Evolutionary conservation across 1,284 basidiomycete species (phyloP).

Genomic region (Somion occarium): DNA sequence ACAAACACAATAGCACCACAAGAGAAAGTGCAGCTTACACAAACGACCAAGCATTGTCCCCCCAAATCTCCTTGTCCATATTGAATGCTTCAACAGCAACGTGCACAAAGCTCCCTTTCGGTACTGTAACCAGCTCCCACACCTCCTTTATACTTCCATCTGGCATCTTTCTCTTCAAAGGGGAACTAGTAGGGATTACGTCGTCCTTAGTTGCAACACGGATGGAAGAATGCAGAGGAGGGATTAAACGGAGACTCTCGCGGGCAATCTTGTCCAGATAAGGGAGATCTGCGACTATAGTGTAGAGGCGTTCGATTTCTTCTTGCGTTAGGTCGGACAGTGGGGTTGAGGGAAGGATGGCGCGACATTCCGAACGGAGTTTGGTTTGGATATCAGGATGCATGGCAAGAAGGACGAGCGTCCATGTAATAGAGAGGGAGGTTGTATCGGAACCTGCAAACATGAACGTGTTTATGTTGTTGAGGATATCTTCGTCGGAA

Average conservation of each 20-base stretch:
- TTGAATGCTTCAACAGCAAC: slow-evolving; percentile 76
- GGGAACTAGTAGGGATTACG: slow-evolving; percentile 63
- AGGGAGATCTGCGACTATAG: slow-evolving; percentile 54
- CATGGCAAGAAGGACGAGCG: slow-evolving; percentile 62
- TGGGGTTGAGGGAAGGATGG: slow-evolving; percentile 33
- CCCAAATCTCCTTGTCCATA: slow-evolving; percentile 71
- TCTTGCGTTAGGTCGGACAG: slow-evolving; percentile 46
- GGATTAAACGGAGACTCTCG: slow-evolving; percentile 70
- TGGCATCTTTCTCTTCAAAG: slow-evolving; percentile 40
- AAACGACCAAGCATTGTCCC: slow-evolving; percentile 74
- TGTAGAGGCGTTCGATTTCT: slow-evolving; percentile 56
- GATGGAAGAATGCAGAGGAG: slow-evolving; percentile 77
- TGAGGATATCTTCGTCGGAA: slow-evolving; percentile 74
- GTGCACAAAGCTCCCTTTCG: slow-evolving; percentile 69
- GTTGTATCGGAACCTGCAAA: slow-evolving; percentile 86
- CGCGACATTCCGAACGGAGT: slow-evolving; percentile 56
- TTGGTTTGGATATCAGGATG: slow-evolving; percentile 59
- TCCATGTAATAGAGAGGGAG: slow-evolving; percentile 76
- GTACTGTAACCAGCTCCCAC: slow-evolving; percentile 44
- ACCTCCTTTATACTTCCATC: slow-evolving; percentile 42
- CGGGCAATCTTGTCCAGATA: slow-evolving; percentile 74
- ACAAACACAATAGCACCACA: background rate
- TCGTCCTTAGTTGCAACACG: slow-evolving; percentile 73
- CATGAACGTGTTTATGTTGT: slow-evolving; percentile 83
- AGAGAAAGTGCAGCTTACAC: slow-evolving; percentile 22